These are phyloP conservation scores for Austropuccinia psidii DNA, from an alignment of 1,284 basidiomycete genomes.

Conservation along the genomic window DNA sequence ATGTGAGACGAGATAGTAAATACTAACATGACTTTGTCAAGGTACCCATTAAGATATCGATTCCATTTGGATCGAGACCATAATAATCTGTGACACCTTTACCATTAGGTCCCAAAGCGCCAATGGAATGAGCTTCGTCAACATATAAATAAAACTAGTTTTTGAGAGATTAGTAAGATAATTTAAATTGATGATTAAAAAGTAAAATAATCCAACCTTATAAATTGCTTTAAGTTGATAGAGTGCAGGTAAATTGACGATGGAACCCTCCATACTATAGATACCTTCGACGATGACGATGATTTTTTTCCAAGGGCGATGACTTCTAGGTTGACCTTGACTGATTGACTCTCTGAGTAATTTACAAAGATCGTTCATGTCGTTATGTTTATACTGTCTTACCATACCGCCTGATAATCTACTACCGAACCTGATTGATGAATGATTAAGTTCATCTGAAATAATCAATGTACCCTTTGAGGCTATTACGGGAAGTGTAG, in stretches of 20 bases:
- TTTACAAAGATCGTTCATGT: conserved; percentile 74
- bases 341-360: conserved; percentile 84
- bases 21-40: conserved; percentile 70
- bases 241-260: conserved; percentile 75
- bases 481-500: conserved; percentile 84
- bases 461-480: conserved; percentile 89
- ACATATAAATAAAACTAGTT: conserved; percentile 85
- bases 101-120: conserved; percentile 85
- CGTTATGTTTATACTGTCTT: conserved; percentile 94
- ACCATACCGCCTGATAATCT: conserved; percentile 81
- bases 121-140: conserved; percentile 96
- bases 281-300: conserved; percentile 88
- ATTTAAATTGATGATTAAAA: not conserved
- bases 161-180: too few species aligned
- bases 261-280: conserved; percentile 95
- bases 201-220: conserved; percentile 59
- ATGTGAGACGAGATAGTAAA: not conserved
- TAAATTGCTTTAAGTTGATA: conserved; percentile 87
- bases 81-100: conserved; percentile 96
- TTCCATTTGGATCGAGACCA: conserved; percentile 65
- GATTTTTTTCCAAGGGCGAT: conserved; percentile 98
- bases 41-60: conserved; percentile 97
- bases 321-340: conserved; percentile 94
- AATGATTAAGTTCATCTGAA: conserved; percentile 95
- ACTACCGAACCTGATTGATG: conserved; percentile 87